Conservation (phyloP, 495 filamentous ascomycete species). For the Annulohypoxylon nitens region DNA sequence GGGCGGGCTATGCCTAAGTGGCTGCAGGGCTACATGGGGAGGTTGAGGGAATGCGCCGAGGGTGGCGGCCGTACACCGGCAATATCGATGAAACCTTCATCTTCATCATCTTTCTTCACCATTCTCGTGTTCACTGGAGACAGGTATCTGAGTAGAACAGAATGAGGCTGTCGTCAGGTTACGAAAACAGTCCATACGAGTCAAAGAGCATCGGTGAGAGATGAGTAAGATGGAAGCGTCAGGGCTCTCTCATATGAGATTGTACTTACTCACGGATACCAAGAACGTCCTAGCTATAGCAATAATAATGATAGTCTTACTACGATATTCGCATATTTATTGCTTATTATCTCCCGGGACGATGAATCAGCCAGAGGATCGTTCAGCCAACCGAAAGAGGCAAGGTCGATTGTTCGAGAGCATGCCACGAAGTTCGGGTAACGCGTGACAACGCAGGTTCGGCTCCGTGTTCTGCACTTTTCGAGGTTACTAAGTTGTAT, state of each 20-base stretch:
- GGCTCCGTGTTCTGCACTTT: background rate
- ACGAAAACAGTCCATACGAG: conserved; percentile 4
- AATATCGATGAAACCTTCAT: conserved; percentile 21
- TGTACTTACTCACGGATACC: conserved; percentile 1
- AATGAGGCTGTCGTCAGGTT: conserved; percentile 5
- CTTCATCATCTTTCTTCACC: background rate
- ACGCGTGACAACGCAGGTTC: background rate
- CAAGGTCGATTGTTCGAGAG: background rate
- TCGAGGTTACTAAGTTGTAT: background rate
- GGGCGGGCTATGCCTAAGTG: conserved; percentile 23
- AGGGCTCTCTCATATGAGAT: conserved; percentile 18
- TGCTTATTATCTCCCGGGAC: conserved; percentile 11
- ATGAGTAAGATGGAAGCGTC: conserved; percentile 27
- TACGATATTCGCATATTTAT: conserved; percentile 25
- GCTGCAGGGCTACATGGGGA: conserved; percentile 9
- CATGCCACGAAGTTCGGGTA: background rate
- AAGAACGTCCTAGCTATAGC: conserved; percentile 16
- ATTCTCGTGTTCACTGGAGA: background rate
- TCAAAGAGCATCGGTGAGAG: conserved; percentile 4
- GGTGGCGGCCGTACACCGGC: conserved; percentile 2
- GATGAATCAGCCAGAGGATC: background rate
- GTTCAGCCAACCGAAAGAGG: background rate
- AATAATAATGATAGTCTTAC: conserved; percentile 22
- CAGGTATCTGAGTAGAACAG: background rate
- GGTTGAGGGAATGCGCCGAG: conserved; percentile 19